Base-by-base conservation (phyloP, 2,329 filamentous ascomycete genomes). In the Penicillium sp. region DNA sequence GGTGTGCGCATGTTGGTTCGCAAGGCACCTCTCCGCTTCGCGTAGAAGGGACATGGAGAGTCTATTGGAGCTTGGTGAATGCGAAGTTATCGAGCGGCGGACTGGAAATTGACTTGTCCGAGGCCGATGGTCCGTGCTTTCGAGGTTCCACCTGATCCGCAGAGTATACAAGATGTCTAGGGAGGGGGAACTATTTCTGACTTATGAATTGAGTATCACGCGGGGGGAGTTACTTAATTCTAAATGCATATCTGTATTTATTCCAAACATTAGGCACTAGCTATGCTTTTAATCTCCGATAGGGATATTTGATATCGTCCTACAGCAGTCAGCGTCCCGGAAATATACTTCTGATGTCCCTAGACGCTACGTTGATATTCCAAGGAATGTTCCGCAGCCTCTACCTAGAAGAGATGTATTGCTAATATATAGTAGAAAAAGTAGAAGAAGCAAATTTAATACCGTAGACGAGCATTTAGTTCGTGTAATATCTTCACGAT, bases 41-140 rank as follows among this genome's bases (percentile, higher is more conserved):
- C 78, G 77, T 71, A 80, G 61, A 64, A 80, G 74, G 70, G 77
- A 80, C 78, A 80, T 80, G 76, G 73, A 77, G 72, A 59, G 38
- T 53, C 61, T 44, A 10, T 10, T 55, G 24, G 10, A 15, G 26
- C 56, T 53, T 44, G 53, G 37, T 45, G 33, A 19, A 44, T 17
- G 28, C 38, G 33, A 57, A 38, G 35, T 35, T 19, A 19, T 17
- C 22, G 35, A 44, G 35, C 35, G 22, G 26, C 47, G 57, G 62
- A 49, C 42, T 45, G 45, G 57, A 66, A 65, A 53, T 58, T 37
- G 24, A 54, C 54, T 58, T 58, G 59, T 50, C 56, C 42, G 53
- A 42, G 63, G 30, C 67, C 62, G 67, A 33, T 63, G 65, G 65
- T 35, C 67, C 64, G 67, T 68, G 67, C 64, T 26, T 47, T 17